Conservation (phyloP, 495 filamentous ascomycete species). For the Penicillium roqueforti region DNA sequence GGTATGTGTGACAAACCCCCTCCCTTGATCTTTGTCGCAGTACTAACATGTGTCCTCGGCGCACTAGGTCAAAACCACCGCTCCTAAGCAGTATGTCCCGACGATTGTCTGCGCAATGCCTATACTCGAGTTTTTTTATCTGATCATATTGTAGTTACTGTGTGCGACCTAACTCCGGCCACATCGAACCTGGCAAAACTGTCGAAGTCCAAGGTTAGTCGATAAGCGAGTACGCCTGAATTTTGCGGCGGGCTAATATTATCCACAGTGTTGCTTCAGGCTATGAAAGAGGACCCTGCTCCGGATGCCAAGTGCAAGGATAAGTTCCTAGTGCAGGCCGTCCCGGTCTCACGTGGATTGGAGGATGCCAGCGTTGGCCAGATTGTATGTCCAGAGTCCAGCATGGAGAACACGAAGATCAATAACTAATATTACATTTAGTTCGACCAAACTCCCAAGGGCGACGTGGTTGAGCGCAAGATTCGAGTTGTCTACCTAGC, state of each 20-base stretch:
- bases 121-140: slow-evolving; percentile 9
- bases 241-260: slow-evolving; percentile 11
- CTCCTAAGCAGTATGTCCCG: slow-evolving; percentile 87
- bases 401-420: not conserved
- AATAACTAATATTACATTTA: slow-evolving; percentile 23
- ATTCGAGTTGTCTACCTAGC: slow-evolving; percentile 86
- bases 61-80: slow-evolving; percentile 92
- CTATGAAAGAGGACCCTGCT: slow-evolving; percentile 93
- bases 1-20: slow-evolving; percentile 53
- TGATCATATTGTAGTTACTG: slow-evolving; percentile 70
- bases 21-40: slow-evolving; percentile 12
- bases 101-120: not conserved
- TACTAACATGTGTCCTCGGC: slow-evolving; percentile 19
- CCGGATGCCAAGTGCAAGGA: slow-evolving; percentile 84
- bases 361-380: slow-evolving; percentile 73
- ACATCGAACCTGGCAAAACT: slow-evolving; percentile 80
- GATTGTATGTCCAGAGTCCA: slow-evolving; percentile 56
- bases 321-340: slow-evolving; percentile 97
- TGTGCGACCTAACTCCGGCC: slow-evolving; percentile 93
- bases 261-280: slow-evolving; percentile 79
- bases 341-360: slow-evolving; percentile 75
- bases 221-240: slow-evolving; percentile 5
- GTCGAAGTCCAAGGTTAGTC: slow-evolving; percentile 87
- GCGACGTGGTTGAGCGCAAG: slow-evolving; percentile 82
- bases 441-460: slow-evolving; percentile 73